Base-by-base conservation (phyloP, 768 basidiomycete species). In the Lentinula sp. region DNA sequence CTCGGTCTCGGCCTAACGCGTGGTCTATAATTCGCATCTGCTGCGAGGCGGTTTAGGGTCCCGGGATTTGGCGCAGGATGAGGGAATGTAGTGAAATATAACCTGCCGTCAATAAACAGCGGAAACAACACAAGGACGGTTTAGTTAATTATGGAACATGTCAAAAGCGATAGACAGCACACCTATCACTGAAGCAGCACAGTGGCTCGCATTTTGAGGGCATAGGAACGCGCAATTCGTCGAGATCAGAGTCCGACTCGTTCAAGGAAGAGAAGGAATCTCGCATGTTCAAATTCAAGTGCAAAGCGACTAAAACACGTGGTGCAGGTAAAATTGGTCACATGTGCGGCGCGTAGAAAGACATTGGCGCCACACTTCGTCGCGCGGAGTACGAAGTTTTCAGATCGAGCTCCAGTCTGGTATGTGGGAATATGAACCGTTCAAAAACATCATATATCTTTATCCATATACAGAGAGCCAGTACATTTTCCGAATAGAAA, bases 51-150 rank as follows among this genome's bases (percentile, higher is more conserved):
- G 67, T 94, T 94, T 65, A 94, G 80, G 36, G 76, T 65, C 39
- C 87, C 79, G 28, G 88, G 82, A 60, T 76, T 73, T 16, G 93
- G 93, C 2, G 84, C 74, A 16, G 92, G 91, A 66, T 86, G 82
- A 23, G 87, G 85, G 68, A 93, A 94, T n/a, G 90, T 89, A 23
- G 93, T 94, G 72, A 94, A 95, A 77, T 86, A 94, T 46, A 95
- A 82, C 73, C 92, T 91, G 73, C 42, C 58, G 55, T 28, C 23
- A 41, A 42, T 56, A 8, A 13, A 54, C 37, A 6, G 37, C 35
- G 53, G 66, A 54, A 58, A 62, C 58, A 62, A 62, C 28, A 45
- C 28, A 45, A 35, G 35, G 62, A 56, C 57, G 41, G 53, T 55
- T 62, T 61, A 60, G 61, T 57, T 52, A 45, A 54, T 59, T 58